Evolutionary conservation across 176 grass and related monocot genomes (phyloP), one percentile per base, ranked within the genome.

Genomic region (Aegilops longissima): DNA sequence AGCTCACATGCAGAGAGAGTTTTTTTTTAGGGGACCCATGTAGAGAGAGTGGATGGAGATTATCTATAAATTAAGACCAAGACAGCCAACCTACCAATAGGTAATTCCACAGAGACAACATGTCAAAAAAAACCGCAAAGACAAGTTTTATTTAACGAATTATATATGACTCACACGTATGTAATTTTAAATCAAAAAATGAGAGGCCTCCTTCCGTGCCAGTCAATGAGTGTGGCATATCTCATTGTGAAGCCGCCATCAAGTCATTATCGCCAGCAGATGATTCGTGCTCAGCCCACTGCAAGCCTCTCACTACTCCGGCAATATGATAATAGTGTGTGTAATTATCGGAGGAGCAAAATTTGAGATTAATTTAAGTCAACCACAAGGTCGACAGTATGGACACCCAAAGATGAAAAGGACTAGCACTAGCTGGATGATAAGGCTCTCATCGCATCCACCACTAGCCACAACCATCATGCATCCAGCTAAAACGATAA

Each of bases 341-440:
- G 49, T 18, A 42, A 18, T 23, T 27, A 64, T 51, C 21, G 14
- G 31, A 63, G 25, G 49, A 54, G 18, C 14, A 4, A 72, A 66
- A 38, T 7, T n/a, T 16, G 16, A 82, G 13, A 44, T 44, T 44
- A 23, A 36, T 17, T 40, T 9, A 76, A 58, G 83, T 81, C 70
- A 89, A 59, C 69, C 9, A 21, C 25, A 85, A 74, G 47, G 66
- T 84, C 70, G 66, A 66, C 44, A 74, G 12, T 29, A 75, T 20
- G n/a, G 45, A 65, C 42, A 45, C n/a, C 38, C 23, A 76, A 24
- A 23, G 23, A 78, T 78, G 42, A 90, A 79, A 77, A 59, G 24
- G 30, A 79, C 74, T n/a, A 66, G 73, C 88, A 82, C 78, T 63
- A 51, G 35, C 16, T 76, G 25, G 73, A 56, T 4, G 54, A 73